A percentile compares a stretch with the other conserved stretches of the same genome.
Conservation (phyloP, 1,139 yeast species). For the Pichia cactophila region DNA sequence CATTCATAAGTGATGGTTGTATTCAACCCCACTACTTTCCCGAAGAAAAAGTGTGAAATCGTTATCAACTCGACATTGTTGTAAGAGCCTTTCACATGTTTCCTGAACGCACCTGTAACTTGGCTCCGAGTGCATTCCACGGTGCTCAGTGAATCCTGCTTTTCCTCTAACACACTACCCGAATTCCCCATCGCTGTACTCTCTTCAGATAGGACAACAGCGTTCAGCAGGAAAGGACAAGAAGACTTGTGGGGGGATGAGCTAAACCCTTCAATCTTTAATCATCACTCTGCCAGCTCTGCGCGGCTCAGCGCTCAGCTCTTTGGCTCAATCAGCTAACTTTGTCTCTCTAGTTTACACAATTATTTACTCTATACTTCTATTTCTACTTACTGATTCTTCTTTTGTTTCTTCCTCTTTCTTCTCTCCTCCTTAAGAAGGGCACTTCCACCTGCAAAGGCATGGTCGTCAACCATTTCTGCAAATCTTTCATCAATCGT, state of each 20-base stretch:
- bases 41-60: constrained; percentile 7
- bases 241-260: too few species aligned
- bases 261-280: too few species aligned
- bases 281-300: too few species aligned
- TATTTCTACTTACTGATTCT: background rate
- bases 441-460: constrained; percentile 38
- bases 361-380: background rate
- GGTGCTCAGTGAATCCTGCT: background rate
- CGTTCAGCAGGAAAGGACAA: too few species aligned
- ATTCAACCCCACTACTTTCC: constrained; percentile 3
- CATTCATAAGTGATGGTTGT: constrained; percentile 1
- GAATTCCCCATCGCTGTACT: constrained; percentile 6
- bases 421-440: constrained; percentile 50
- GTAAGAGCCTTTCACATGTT: constrained; percentile 1
- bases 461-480: constrained; percentile 81
- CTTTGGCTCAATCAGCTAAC: too few species aligned
- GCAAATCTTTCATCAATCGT: constrained; percentile 79
- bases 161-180: background rate
- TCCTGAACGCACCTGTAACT: constrained; percentile 1
- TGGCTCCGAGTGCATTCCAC: constrained; percentile 1
- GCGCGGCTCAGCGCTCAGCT: too few species aligned
- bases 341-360: too few species aligned
- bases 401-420: constrained; percentile 40
- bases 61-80: constrained; percentile 8
- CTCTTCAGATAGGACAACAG: too few species aligned